Evolutionary conservation across 176 grass and related monocot species (phyloP).

Genomic region (Triticum monococcum): DNA sequence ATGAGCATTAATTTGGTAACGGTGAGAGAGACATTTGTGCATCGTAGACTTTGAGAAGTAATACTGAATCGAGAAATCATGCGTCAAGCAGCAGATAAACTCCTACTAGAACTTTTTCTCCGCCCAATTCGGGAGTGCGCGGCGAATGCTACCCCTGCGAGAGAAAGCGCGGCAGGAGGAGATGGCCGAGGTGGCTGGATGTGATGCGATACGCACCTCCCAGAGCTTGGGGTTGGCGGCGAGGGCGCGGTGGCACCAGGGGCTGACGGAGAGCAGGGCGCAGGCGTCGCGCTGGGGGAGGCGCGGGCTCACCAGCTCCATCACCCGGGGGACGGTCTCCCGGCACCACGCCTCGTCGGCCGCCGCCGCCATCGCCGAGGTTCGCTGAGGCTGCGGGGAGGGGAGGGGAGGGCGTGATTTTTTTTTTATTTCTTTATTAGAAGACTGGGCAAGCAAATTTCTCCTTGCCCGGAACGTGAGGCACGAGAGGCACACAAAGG

Average conservation of each 20-base stretch:
- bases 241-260: constrained; percentile 73
- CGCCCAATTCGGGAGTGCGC: background rate
- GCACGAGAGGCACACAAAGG: no score
- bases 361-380: constrained; percentile 35
- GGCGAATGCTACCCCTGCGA: background rate
- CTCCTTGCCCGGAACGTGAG: no score
- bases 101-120: background rate
- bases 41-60: background rate
- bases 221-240: constrained; percentile 61
- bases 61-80: background rate
- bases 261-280: constrained; percentile 60
- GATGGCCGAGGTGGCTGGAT: background rate
- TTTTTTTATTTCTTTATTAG: no score
- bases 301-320: constrained; percentile 67
- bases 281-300: constrained; percentile 67
- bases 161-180: background rate
- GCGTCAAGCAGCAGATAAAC: background rate
- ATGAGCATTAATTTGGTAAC: background rate
- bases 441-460: no score
- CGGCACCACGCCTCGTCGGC: constrained; percentile 39
- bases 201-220: constrained; percentile 43
- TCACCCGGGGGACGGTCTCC: constrained; percentile 59
- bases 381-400: background rate
- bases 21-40: background rate
- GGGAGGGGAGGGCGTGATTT: background rate